Conservation (phyloP, 352 stramenopile species). For the Phytophthora nicotianae region DNA sequence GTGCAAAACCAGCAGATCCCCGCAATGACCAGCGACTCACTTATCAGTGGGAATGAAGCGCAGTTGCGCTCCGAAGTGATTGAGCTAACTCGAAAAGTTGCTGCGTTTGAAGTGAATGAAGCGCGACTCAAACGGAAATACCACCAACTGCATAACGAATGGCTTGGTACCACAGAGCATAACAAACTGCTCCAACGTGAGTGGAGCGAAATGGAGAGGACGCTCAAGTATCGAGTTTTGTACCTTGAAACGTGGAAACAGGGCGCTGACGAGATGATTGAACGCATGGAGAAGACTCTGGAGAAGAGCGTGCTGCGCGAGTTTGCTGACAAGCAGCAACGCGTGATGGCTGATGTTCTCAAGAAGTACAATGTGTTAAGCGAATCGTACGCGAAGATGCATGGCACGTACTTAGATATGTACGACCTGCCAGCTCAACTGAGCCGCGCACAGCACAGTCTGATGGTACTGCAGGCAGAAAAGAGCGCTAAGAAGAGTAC, state of each 20-base stretch:
- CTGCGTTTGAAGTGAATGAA: conserved; percentile 86
- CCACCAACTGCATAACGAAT: conserved; percentile 54
- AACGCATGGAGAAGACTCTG: conserved; percentile 65
- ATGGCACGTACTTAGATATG: conserved; percentile 55
- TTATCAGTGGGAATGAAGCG: conserved; percentile 39
- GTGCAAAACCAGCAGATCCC: conserved; percentile 28
- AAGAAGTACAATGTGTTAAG: conserved; percentile 47
- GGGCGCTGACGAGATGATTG: conserved; percentile 64
- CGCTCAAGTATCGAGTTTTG: conserved; percentile 86
- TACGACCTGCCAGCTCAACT: conserved; percentile 56
- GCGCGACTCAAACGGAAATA: conserved; percentile 70
- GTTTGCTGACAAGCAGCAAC: conserved; percentile 50
- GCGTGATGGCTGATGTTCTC: conserved; percentile 35
- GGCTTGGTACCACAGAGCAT: conserved; percentile 36
- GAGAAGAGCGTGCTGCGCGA: conserved; percentile 64
- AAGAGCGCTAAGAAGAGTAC: conserved; percentile 14
- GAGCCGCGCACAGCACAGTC: conserved; percentile 49
- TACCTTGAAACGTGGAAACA: conserved; percentile 93
- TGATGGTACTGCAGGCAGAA: conserved; percentile 54
- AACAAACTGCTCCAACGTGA: conserved; percentile 61
- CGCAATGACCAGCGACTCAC: background rate
- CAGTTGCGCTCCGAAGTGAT: conserved; percentile 55
- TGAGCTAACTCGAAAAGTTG: conserved; percentile 77
- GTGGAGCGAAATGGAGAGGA: conserved; percentile 89
- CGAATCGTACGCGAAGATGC: conserved; percentile 50